phyloP scores from a whole-genome alignment of 1,139 yeast species.

The Keqinozyma sinolaborantium region DNA sequence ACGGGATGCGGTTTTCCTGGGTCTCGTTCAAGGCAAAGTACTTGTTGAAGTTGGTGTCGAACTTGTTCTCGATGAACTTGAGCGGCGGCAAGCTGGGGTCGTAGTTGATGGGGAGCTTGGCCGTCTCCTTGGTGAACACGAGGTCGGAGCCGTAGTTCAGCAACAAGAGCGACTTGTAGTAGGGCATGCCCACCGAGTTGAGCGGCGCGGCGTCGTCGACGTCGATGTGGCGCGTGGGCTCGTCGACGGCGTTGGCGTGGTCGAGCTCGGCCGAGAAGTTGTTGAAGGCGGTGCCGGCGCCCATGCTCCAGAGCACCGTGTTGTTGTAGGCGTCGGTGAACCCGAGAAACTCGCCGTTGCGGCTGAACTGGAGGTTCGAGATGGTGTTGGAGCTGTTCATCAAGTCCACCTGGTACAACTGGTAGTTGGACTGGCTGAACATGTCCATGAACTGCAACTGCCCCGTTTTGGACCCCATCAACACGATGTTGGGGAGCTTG shows the following conservation, averaged over 20 bases:
- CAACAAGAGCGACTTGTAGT: conserved; percentile 70
- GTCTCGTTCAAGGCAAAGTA: conserved; percentile 39
- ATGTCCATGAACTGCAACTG: conserved; percentile 84
- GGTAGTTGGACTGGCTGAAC: conserved; percentile 67
- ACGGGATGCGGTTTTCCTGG: conserved; percentile 49
- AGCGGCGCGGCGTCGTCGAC: conserved; percentile 49
- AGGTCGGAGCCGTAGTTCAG: conserved; percentile 76
- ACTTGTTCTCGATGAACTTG: conserved; percentile 35
- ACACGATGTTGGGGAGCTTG: conserved; percentile 71
- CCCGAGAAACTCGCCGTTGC: conserved; percentile 77
- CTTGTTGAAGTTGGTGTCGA: conserved; percentile 45
- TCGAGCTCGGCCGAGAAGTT: conserved; percentile 50
- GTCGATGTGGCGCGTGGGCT: conserved; percentile 18
- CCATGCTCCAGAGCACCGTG: conserved; percentile 73
- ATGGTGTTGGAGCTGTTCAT: conserved; percentile 27
- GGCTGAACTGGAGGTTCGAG: conserved; percentile 61
- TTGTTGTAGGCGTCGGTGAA: conserved; percentile 64
- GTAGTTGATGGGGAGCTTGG: conserved; percentile 44
- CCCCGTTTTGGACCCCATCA: conserved; percentile 74
- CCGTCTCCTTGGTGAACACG: conserved; percentile 52
- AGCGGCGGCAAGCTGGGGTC: conserved; percentile 51
- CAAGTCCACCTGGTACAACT: conserved; percentile 60
- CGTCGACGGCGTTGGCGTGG: conserved; percentile 37
- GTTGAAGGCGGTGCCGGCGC: conserved; percentile 38
- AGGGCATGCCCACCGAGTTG: conserved; percentile 80